Evolutionary conservation across 179 eudicot genomes (phyloP).

Genomic region (Silene vulgaris): DNA sequence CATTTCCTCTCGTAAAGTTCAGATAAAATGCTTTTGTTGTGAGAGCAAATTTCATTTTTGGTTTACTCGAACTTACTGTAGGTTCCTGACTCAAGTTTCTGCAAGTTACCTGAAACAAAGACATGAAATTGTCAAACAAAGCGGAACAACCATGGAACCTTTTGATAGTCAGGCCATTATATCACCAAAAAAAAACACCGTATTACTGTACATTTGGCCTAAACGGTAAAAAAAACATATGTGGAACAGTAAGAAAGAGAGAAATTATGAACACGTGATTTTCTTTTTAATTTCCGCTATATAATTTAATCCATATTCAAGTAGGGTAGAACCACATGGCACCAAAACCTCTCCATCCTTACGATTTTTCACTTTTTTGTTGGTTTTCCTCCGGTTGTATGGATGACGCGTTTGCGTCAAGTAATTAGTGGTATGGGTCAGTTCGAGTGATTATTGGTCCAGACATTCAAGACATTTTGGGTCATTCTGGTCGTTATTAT

Average conservation of each 20-base stretch:
- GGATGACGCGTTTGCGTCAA: too few species aligned
- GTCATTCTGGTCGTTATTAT: too few species aligned
- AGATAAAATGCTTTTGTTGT: too few species aligned
- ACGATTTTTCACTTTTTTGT: too few species aligned
- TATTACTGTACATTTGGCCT: conserved; percentile 60
- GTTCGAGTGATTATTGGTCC: too few species aligned
- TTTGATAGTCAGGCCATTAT: not conserved
- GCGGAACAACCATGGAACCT: not conserved
- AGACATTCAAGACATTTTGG: too few species aligned
- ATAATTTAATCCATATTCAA: not conserved
- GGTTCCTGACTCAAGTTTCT: conserved; percentile 27
- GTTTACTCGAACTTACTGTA: not conserved
- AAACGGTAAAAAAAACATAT: conserved; percentile 84
- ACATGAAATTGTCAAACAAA: conserved; percentile 10
- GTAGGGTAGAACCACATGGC: too few species aligned
- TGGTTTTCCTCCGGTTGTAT: too few species aligned
- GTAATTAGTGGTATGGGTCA: not conserved
- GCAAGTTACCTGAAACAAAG: conserved; percentile 16
- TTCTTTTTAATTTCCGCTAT: not conserved
- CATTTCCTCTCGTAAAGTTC: not conserved
- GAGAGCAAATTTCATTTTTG: too few species aligned
- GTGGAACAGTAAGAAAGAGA: not conserved
- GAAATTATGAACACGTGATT: not conserved
- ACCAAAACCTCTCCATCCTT: too few species aligned
- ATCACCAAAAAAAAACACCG: conserved; percentile 11